Conservation (phyloP, 805 yeast genomes). For the Cyberlindnera xylosilytica region DNA sequence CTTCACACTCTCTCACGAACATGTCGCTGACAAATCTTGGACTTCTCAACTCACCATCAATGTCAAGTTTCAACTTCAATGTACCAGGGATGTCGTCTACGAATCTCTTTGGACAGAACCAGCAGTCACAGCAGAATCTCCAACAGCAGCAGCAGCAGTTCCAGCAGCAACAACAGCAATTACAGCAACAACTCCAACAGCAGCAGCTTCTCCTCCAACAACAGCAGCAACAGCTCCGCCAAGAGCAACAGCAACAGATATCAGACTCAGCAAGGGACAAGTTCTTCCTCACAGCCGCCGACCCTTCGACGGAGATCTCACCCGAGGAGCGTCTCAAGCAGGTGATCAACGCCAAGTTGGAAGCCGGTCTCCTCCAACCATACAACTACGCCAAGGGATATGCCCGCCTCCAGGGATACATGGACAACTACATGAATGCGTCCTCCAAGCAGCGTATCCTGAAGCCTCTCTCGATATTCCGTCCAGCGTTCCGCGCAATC, state of each 20-base stretch:
- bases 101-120: conserved; percentile 6
- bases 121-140: conserved; percentile 8
- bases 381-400: conserved; percentile 93
- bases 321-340: conserved; percentile 92
- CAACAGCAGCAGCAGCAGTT: conserved; percentile 9
- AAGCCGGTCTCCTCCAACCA: conserved; percentile 90
- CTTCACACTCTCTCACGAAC: conserved; percentile 28
- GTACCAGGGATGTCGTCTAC: conserved; percentile 10
- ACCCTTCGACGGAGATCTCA: conserved; percentile 89
- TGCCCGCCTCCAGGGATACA: conserved; percentile 81
- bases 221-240: conserved; percentile 9
- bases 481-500: conserved; percentile 92
- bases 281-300: conserved; percentile 94
- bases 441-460: conserved; percentile 81
- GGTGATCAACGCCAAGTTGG: conserved; percentile 90
- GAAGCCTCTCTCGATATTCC: conserved; percentile 77
- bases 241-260: conserved; percentile 21
- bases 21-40: conserved; percentile 25
- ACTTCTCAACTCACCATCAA: conserved; percentile 22
- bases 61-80: conserved; percentile 15
- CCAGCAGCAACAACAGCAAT: conserved; percentile 10
- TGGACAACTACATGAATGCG: conserved; percentile 89
- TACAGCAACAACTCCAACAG: conserved; percentile 11
- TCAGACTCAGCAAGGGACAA: conserved; percentile 83
- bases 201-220: conserved; percentile 13